Base-by-base conservation (phyloP, 768 basidiomycete species). In the Roridomyces roridus region DNA sequence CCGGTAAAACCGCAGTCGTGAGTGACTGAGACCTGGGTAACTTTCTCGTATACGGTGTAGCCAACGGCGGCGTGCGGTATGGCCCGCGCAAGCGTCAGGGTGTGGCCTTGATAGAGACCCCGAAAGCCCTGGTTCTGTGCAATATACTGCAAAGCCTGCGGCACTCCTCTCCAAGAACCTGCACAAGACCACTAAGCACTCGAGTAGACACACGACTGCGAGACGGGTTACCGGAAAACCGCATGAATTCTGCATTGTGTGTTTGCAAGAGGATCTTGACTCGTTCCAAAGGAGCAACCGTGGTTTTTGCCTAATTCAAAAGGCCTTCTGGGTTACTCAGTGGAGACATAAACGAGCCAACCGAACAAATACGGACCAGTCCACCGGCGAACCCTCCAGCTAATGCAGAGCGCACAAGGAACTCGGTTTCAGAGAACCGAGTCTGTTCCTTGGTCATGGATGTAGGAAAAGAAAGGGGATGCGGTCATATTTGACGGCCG, bases 201-300 rank as follows among this genome's bases (percentile, higher is more conserved):
- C 23, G 21, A 11, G 45, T 73, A 72, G 51, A 70, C 39, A 70
- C 59, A 59, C 71, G 17, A 72, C 62, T 70, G 15, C 25, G 37
- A 20, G 25, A 18, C 34, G 14, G 67, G 85, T 55, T 55, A 93
- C 96, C 96, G 55, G 95, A 85, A 75, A 96, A 98, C 72, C 94
- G 92, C 69, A 85, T 83, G 69, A 91, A 99, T 55, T 98, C 96
- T 8, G 92, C 91, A 72, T 96, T 97, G 7, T 93, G 93, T 0
- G 97, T 94, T 72, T 99, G 96, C 69, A 98, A 97, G 45, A 99
- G 87, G 66, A 99, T 99, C 77, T 99, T 99, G 65, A 99, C 96
- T 69, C 97, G 82, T 72, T 99, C 97, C 45, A 99, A 82, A 4
- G 97, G 97, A 18, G 97, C 97, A 40, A 97, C 92, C 28, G 88